Base-by-base conservation (phyloP, 202 grass and related monocot genomes). In the Digitaria exilis region DNA sequence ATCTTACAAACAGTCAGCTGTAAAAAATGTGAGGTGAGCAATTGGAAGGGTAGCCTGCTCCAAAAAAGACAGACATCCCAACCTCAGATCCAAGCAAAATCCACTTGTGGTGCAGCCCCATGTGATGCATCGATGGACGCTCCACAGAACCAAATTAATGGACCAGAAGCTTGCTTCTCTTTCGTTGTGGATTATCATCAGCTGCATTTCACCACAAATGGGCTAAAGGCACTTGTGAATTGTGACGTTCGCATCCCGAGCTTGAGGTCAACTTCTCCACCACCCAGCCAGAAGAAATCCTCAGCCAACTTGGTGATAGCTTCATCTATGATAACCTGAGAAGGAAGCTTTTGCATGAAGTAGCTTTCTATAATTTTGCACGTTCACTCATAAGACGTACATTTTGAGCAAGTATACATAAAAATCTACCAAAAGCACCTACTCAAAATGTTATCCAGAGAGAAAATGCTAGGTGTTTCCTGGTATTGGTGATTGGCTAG, bases 301-400 rank as follows among this genome's bases (percentile, higher is more conserved):
- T 89, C 90, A 71, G 89, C 81, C 84, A 96, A 58, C 82, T 92
- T 96, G 51, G 91, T 86, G 76, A 99, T 96, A 67, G 91, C 96
- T 94, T 99, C 96, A 81, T 96, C 96, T 75, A 99, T 80, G 79
- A 99, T 94, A 56, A 99, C 89, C 93, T 96, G 85, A 77, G 67
- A 37, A 6, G 42, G 42, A 76, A 74, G 48, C 78, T 59, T 50
- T 29, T 80, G 81, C 41, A 80, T 88, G 34, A 95, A 65, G 54
- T 65, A 80, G 65, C 50, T 74, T 50, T 24, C 37, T 43, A 58
- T n/a, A n/a, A 28, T 10, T 44, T 50, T 69, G 67, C 26, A 51
- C 3, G 13, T 25, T 74, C 49, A 78, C 78, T 69, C 21, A 48
- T n/a, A 69, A 58, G 19, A 51, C 6, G 9, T 14, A 58, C 29